These are phyloP conservation scores for Santalum album DNA, from an alignment of 164 flowering plant species.

Conservation along the genomic window DNA sequence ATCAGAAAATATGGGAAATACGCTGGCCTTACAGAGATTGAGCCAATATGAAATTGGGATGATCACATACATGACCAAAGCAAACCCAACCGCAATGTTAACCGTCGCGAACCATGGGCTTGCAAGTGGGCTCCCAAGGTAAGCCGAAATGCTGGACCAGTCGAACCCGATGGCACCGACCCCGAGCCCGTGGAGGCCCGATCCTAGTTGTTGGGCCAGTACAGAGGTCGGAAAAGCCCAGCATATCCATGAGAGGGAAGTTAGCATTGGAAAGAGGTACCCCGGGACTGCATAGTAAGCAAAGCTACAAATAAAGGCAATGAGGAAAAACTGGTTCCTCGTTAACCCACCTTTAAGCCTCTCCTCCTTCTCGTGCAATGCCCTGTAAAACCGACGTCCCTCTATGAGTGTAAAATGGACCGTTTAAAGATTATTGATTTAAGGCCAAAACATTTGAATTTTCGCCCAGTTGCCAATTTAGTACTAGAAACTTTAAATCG, in stretches of 20 bases:
- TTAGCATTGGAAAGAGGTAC: conserved; percentile 42
- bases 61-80: conserved; percentile 30
- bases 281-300: conserved; percentile 56
- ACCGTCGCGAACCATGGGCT: conserved; percentile 61
- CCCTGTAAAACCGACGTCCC: conserved; percentile 28
- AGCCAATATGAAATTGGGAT: conserved; percentile 50
- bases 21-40: conserved; percentile 37
- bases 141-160: conserved; percentile 55
- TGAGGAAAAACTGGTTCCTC: conserved; percentile 50
- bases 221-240: conserved; percentile 53
- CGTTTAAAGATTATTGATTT: neutral
- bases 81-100: conserved; percentile 46
- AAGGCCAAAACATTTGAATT: neutral
- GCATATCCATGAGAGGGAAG: conserved; percentile 61
- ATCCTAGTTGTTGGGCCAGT: conserved; percentile 59
- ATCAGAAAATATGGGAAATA: conserved; percentile 55
- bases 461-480: neutral
- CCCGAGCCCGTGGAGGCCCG: conserved; percentile 58
- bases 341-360: conserved; percentile 22
- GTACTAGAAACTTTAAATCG: too few species aligned
- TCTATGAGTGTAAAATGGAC: neutral
- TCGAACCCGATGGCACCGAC: conserved; percentile 52
- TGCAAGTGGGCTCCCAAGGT: conserved; percentile 55
- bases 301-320: conserved; percentile 55
- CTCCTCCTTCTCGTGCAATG: conserved; percentile 54